Evolutionary conservation across 495 filamentous ascomycete genomes (phyloP), one percentile per base, ranked within the genome.

Genomic region (Penicillium waksmanii): DNA sequence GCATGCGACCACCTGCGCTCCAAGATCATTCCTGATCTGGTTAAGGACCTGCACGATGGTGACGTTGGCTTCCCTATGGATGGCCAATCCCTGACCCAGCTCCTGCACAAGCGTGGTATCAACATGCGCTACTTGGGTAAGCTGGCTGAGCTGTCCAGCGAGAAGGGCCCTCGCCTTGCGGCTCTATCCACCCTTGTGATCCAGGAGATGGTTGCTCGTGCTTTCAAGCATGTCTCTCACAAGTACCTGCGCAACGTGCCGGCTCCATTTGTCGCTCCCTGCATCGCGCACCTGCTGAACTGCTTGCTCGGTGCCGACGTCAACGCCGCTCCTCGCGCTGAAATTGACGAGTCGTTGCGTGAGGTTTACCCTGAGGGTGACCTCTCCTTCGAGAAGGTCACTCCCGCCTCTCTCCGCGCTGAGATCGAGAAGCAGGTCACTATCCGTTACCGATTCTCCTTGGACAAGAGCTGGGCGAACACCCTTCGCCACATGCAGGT

Each of bases 31-130:
- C 92, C 92, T 23, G 80, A 84, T 38, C 71, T 92, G 47, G 79
- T 96, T 52, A 83, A 87, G 64, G 93, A 98, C 62, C 85, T 98
- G 47, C 88, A 89, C 68, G 90, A 96, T 65, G 91, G 92, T 10
- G 96, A 99, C 61, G 87, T 97, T 50, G 92, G 93, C 60, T 97
- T 97, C 80, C 96, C 96, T 38, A 97, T 98, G 92, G 96, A 99
- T 67, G 96, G 96, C 42, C 85, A 90, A 64, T 97, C 93, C 23
- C 81, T 99, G 56, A 91, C 87, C 60, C 85, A 87, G 62, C 84
- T 97, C 43, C 84, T 99, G 78, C 96, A 99, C 78, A 96, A 96
- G 77, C 92, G 96, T 35, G 96, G 96, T 73, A 90, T 99, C 77
- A 99, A 98, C 79, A 84, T 97, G 61, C 87, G 96, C 67, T 99